Base-by-base conservation (phyloP, 2,329 filamentous ascomycete genomes). In the Chrysoporthe austroafricana region DNA sequence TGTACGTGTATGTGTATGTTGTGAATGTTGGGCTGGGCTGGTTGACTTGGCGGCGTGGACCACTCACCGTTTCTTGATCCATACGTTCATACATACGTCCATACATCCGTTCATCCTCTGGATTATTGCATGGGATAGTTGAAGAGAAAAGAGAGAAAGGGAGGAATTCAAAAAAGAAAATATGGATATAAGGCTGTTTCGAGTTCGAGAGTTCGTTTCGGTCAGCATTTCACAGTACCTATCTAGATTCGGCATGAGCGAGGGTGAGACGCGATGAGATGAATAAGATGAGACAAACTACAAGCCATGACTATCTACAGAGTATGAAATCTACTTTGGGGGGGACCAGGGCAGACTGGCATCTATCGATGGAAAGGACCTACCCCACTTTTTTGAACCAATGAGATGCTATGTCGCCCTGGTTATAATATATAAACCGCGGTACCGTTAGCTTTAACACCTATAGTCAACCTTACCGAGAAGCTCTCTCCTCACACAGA, bases 151-250 rank as follows among this genome's bases (percentile, higher is more conserved):
- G 69, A 69, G 71, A 73, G 72, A 68, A 71, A 72, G 71, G 67
- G 68, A 54, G 66, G 14, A 54, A 32, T 54, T 5, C 32, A 54
- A 54, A 34, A 64, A 61, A 65, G 60, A 70, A 71, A 72, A 67
- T 71, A 71, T 70, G 73, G 71, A 69, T 68, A 73, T 73, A 71
- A 71, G 69, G 70, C 63, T 43, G 68, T 69, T 70, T 66, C 13
- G 60, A 32, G 57, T 39, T 56, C 3, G 34, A 39, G 32, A 14
- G 54, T 39, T 32, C 16, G 18, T 21, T 18, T 18, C 8, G 16
- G 16, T 4, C 39, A 32, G 54, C 54, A 39, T 39, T 36, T 57
- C 14, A 39, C 16, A 39, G 34, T 14, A 9, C 18, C 34, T 18
- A 57, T n/a, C 32, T 21, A 57, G 3, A n/a, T 39, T n/a, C 32